Evolutionary conservation across 2,329 filamentous ascomycete species (phyloP), one percentile per base, ranked within the genome.

Genomic region (Colletotrichum scovillei): DNA sequence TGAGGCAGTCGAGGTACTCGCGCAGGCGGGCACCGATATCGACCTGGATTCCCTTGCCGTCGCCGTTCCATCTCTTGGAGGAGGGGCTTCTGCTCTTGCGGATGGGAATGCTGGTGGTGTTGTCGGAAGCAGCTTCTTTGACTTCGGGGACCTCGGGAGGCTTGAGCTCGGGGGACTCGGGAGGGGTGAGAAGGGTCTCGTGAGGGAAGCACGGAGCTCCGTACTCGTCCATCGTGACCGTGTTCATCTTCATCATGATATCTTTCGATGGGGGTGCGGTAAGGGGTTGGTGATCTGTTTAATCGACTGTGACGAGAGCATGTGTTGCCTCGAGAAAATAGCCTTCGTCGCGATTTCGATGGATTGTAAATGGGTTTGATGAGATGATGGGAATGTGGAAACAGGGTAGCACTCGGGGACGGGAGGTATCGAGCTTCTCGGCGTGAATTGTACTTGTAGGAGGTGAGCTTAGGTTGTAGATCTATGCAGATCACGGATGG

Each of bases 1-100:
- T 73, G 26, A 73, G 60, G 46, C 71, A 73, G 60, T 73, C 71
- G 56, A 73, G 49, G 49, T 73, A 73, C 53, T 73, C 71, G 67
- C 71, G 71, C 24, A 73, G 56, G 0, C 71, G 71, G 22, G 71
- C 62, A 22, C 67, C 67, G 0, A 73, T 73, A 19, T 73, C 71
- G 42, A 73, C 67, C 56, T 73, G 71, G 9, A 73, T 73, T 0
- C 70, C 70, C n/a, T 70, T 73, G 5, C 71, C 71, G 24, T 73
- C 71, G 8, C 71, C 71, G 5, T 73, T 73, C 42, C 56, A 60
- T 0, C 67, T 12, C 67, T 56, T 26, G 32, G 63, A 57, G 9
- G 24, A 28, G 1, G 70, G 70, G 26, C 67, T 73, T 8, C 42
- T 59, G 35, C 38, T 65, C 22, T 73, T 69, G 26, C 55, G 58